Conservation (phyloP, 2,329 filamentous ascomycete species). For the Scedosporium boydii region DNA sequence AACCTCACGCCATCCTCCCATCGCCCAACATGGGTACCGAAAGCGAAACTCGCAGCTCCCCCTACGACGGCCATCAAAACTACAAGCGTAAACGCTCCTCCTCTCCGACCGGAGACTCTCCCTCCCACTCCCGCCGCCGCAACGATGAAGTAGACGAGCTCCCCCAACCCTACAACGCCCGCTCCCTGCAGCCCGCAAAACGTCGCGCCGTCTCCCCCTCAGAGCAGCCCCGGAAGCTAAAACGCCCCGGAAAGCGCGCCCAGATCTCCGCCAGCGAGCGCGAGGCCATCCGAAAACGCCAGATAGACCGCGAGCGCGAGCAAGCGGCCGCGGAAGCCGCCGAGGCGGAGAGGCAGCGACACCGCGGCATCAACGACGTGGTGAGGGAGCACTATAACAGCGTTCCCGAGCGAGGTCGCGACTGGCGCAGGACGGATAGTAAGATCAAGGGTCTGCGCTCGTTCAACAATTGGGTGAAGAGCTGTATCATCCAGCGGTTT, state of each 20-base stretch:
- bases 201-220: constrained; percentile 47
- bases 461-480: constrained; percentile 99
- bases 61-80: constrained; percentile 4
- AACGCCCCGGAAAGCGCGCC: constrained; percentile 57
- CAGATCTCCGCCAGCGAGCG: constrained; percentile 59
- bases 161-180: constrained; percentile 52
- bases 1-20: background rate
- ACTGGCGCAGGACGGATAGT: constrained; percentile 90
- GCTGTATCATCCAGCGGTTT: constrained; percentile 93
- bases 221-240: constrained; percentile 52
- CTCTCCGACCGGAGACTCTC: constrained; percentile 18
- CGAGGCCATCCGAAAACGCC: constrained; percentile 55
- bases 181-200: constrained; percentile 47
- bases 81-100: constrained; percentile 26
- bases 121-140: constrained; percentile 11
- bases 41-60: constrained; percentile 2
- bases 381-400: constrained; percentile 94
- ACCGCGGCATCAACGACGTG: constrained; percentile 62
- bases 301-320: constrained; percentile 46
- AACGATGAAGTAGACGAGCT: constrained; percentile 31
- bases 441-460: constrained; percentile 89
- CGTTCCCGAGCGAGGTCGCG: constrained; percentile 83
- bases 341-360: constrained; percentile 27
- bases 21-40: constrained; percentile 4
- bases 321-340: constrained; percentile 25